Conservation (phyloP, 2,329 filamentous ascomycete genomes). For the Microcyclosporella mali region DNA sequence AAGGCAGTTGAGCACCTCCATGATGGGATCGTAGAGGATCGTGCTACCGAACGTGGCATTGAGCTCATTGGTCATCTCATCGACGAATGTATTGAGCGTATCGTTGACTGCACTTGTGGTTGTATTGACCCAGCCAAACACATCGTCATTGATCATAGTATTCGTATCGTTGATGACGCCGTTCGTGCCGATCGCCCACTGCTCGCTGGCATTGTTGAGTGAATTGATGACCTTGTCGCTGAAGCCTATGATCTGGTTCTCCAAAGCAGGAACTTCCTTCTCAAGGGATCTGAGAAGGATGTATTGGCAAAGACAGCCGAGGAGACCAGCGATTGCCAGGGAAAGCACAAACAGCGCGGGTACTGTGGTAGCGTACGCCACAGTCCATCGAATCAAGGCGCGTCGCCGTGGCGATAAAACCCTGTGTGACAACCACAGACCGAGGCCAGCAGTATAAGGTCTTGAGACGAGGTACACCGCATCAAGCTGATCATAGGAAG, state of each 20-base stretch:
- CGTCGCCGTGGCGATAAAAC: constrained; percentile 61
- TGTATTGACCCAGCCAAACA: constrained; percentile 81
- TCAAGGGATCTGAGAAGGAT: constrained; percentile 68
- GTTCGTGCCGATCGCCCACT: constrained; percentile 75
- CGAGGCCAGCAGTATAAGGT: constrained; percentile 65
- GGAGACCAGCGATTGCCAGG: constrained; percentile 72
- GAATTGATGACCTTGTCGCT: constrained; percentile 69
- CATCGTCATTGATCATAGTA: constrained; percentile 70
- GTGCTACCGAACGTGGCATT: constrained; percentile 77
- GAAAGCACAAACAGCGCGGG: constrained; percentile 81
- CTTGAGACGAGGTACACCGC: constrained; percentile 81
- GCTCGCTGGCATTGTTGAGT: constrained; percentile 64
- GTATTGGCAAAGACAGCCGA: constrained; percentile 76
- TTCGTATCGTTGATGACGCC: constrained; percentile 59
- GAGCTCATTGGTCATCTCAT: constrained; percentile 67
- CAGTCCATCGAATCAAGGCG: constrained; percentile 70
- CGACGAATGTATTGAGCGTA: constrained; percentile 76
- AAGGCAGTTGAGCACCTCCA: constrained; percentile 78
- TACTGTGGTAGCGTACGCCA: constrained; percentile 80
- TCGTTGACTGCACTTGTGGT: constrained; percentile 76
- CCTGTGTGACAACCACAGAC: constrained; percentile 61
- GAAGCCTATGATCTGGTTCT: constrained; percentile 69
- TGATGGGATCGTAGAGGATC: constrained; percentile 68
- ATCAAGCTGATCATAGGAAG: constrained; percentile 74
- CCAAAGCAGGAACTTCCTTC: constrained; percentile 68